A percentile compares a stretch with the other conserved stretches of the same genome.
phyloP scores from a whole-genome alignment of 2,329 filamentous ascomycete genomes.

The Aspergillus spinulosporus region DNA sequence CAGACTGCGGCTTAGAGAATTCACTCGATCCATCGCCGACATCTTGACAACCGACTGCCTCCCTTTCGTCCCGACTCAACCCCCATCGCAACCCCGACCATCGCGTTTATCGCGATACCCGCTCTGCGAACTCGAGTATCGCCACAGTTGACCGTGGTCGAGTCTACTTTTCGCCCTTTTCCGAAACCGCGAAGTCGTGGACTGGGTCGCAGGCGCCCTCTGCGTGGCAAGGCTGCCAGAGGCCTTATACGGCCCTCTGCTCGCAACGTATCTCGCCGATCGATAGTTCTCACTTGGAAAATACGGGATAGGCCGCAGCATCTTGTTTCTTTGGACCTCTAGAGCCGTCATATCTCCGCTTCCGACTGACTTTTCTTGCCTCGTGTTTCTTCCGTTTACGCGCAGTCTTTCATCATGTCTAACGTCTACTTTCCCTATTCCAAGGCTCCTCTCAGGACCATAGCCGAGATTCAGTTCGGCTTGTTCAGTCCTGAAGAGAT shows the following conservation, averaged over 20 bases:
- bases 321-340: conserved; percentile 12
- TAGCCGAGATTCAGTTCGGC: conserved; percentile 99
- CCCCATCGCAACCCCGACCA: conserved; percentile 36
- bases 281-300: conserved; percentile 22
- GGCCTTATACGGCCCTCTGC: conserved; percentile 45
- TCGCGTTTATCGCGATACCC: conserved; percentile 46
- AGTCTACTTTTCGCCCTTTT: conserved; percentile 29
- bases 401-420: conserved; percentile 67
- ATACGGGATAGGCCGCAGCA: conserved; percentile 10
- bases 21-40: conserved; percentile 39
- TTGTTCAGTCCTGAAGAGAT: conserved; percentile 97
- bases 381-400: conserved; percentile 18
- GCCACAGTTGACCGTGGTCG: conserved; percentile 28
- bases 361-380: conserved; percentile 3
- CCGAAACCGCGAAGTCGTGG: conserved; percentile 27
- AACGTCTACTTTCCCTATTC: conserved; percentile 89
- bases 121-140: conserved; percentile 30
- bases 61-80: conserved; percentile 37
- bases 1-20: conserved; percentile 39
- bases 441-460: conserved; percentile 92
- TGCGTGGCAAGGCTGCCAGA: conserved; percentile 50
- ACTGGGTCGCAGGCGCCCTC: conserved; percentile 46
- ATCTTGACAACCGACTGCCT: conserved; percentile 45
- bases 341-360: conserved; percentile 19
- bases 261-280: conserved; percentile 36